Evolutionary conservation across 305 asterid species (phyloP).

Genomic region (Fraxinus ornus): DNA sequence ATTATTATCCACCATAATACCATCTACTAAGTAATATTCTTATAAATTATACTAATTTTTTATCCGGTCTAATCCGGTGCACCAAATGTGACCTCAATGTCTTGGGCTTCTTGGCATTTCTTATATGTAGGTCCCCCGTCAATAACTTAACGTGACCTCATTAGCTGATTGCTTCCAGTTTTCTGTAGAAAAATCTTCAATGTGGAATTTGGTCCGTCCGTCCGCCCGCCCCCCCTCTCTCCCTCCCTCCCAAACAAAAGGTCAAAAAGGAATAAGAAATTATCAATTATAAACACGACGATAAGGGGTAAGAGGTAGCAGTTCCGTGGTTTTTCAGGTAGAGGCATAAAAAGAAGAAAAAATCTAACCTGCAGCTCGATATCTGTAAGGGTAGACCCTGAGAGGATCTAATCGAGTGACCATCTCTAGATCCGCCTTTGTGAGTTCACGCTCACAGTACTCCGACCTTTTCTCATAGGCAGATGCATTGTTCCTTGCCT

Average conservation of each 20-base stretch:
- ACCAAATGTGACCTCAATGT: neutral
- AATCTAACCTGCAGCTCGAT: slow-evolving; percentile 89
- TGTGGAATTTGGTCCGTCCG: neutral
- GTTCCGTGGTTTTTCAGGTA: no score
- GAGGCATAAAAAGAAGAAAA: neutral
- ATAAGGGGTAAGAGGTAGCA: no score
- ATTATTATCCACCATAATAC: neutral
- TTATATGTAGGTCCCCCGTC: neutral
- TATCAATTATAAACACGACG: neutral
- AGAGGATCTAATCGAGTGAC: slow-evolving; percentile 90
- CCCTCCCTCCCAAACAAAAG: neutral
- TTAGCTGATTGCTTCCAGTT: neutral
- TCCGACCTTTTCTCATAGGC: slow-evolving; percentile 96
- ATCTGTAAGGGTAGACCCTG: slow-evolving; percentile 93
- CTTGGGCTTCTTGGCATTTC: neutral
- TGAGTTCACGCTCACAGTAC: slow-evolving; percentile 92
- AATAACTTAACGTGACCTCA: neutral
- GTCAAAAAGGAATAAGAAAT: neutral
- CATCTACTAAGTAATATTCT: neutral
- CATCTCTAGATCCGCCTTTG: slow-evolving; percentile 89
- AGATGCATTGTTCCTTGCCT: slow-evolving; percentile 84
- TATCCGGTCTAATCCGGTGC: neutral
- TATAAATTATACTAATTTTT: neutral
- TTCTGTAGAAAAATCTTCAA: neutral
- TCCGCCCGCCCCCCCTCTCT: neutral